These are phyloP conservation scores for Irpex sp. DNA, from an alignment of 1,284 basidiomycete genomes.

Conservation along the genomic window DNA sequence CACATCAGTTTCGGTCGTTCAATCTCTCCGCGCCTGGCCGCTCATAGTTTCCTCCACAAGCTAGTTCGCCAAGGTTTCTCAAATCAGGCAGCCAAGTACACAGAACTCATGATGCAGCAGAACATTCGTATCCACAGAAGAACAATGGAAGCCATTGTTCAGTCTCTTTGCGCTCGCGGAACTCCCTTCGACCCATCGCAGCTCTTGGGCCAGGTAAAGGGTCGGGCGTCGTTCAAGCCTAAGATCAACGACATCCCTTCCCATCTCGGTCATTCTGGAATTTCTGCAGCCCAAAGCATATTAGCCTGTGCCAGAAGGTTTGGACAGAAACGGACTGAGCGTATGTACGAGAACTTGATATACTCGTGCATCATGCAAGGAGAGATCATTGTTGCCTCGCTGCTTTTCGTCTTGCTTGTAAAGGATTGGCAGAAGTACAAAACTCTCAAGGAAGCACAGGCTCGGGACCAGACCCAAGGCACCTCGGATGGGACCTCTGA, in stretches of 20 bases:
- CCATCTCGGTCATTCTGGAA: slow-evolving; percentile 31
- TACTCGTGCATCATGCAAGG: slow-evolving; percentile 67
- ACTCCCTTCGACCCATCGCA: slow-evolving; percentile 12
- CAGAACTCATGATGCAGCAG: slow-evolving; percentile 47
- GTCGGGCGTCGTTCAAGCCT: not conserved
- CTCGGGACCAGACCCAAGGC: not conserved
- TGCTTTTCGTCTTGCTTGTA: slow-evolving; percentile 63
- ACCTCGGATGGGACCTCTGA: not conserved
- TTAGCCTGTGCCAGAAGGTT: slow-evolving; percentile 50
- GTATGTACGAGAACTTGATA: slow-evolving; percentile 59
- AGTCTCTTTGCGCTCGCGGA: slow-evolving; percentile 25
- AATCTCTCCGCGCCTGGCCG: slow-evolving; percentile 53
- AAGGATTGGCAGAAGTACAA: slow-evolving; percentile 54
- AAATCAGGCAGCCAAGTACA: slow-evolving; percentile 45
- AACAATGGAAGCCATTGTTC: slow-evolving; percentile 47
- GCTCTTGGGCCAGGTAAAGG: not conserved
- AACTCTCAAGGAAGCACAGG: slow-evolving; percentile 12
- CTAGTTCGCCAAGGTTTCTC: slow-evolving; percentile 49
- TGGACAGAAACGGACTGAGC: slow-evolving; percentile 48
- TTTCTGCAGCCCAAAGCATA: slow-evolving; percentile 50
- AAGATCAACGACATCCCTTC: slow-evolving; percentile 6
- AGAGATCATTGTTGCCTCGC: slow-evolving; percentile 67
- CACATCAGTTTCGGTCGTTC: slow-evolving; percentile 46
- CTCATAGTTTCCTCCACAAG: slow-evolving; percentile 61
- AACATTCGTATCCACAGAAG: slow-evolving; percentile 43